A percentile compares a stretch with the other conserved stretches of the same genome.
phyloP scores from a whole-genome alignment of 805 yeast species.

The Monosporozyma aquatica region DNA sequence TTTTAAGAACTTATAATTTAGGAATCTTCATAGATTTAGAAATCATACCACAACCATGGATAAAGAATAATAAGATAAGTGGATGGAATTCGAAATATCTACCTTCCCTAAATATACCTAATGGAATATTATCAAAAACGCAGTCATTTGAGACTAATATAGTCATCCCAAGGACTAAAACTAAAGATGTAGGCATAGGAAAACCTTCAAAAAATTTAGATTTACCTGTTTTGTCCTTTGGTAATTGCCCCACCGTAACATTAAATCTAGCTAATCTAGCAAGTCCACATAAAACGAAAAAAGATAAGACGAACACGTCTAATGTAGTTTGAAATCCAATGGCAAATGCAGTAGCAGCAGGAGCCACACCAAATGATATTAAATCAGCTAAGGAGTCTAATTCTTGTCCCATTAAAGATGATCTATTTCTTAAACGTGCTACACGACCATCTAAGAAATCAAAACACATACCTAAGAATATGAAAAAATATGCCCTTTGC shows the following conservation, averaged over 20 bases:
- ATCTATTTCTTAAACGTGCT: slow-evolving; percentile 86
- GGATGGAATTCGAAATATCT: slow-evolving; percentile 69
- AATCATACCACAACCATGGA: slow-evolving; percentile 87
- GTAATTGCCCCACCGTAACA: slow-evolving; percentile 85
- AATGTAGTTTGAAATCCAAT: slow-evolving; percentile 80
- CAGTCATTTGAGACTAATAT: slow-evolving; percentile 44
- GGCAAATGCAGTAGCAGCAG: slow-evolving; percentile 85
- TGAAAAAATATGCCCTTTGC: slow-evolving; percentile 83
- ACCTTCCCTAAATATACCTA: slow-evolving; percentile 50
- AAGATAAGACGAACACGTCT: slow-evolving; percentile 67
- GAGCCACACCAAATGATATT: slow-evolving; percentile 90
- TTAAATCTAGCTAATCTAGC: slow-evolving; percentile 92
- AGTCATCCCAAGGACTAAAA: slow-evolving; percentile 67
- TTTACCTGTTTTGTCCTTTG: slow-evolving; percentile 82
- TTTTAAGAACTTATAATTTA: too few relatives aligned
- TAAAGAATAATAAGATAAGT: slow-evolving; percentile 47
- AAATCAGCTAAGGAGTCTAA: slow-evolving; percentile 94
- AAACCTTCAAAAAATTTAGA: slow-evolving; percentile 90
- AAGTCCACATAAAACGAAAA: slow-evolving; percentile 87
- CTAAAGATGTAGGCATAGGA: slow-evolving; percentile 85
- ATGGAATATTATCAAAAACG: slow-evolving; percentile 51
- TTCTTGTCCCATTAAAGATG: slow-evolving; percentile 94
- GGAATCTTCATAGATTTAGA: slow-evolving; percentile 87
- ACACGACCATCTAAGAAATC: slow-evolving; percentile 97
- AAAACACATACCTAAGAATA: slow-evolving; percentile 84